Evolutionary conservation across 352 stramenopile genomes (phyloP).

Genomic region (Plasmopara viticola): DNA sequence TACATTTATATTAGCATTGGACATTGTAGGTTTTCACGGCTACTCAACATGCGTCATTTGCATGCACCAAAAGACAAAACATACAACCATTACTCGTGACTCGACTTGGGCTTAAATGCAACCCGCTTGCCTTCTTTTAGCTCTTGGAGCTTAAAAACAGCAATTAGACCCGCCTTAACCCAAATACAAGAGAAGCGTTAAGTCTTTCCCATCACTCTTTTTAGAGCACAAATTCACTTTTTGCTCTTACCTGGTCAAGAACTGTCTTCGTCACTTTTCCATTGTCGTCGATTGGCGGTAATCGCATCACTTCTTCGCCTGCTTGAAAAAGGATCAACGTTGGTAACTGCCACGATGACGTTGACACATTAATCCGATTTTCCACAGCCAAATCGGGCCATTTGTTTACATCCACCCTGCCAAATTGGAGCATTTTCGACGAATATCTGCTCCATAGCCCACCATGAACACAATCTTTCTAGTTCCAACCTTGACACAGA

Average conservation of each 20-base stretch:
- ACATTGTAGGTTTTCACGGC: no score
- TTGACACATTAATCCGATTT: slow-evolving; percentile 55
- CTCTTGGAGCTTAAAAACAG: slow-evolving; percentile 49
- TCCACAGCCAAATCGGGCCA: slow-evolving; percentile 53
- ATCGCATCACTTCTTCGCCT: slow-evolving; percentile 45
- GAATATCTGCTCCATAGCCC: slow-evolving; percentile 26
- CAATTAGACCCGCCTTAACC: slow-evolving; percentile 33
- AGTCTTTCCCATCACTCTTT: not conserved
- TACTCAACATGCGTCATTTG: no score
- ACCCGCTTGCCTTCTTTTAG: slow-evolving; percentile 44
- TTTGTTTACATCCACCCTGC: slow-evolving; percentile 57
- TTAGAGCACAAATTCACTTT: not conserved
- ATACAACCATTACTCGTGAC: no score
- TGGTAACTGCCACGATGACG: slow-evolving; percentile 61
- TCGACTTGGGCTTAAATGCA: slow-evolving; percentile 32
- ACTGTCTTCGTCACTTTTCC: slow-evolving; percentile 54
- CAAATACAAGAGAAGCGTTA: slow-evolving; percentile 3
- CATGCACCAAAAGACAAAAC: no score
- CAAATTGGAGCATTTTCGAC: slow-evolving; percentile 50
- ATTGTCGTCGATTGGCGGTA: slow-evolving; percentile 49
- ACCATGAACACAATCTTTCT: not conserved
- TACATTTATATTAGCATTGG: not conserved
- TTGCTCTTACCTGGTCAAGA: slow-evolving; percentile 38
- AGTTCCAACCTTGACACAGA: not conserved
- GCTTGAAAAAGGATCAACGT: slow-evolving; percentile 70